These are phyloP conservation scores for Calonectria pseudoreteaudii DNA, from an alignment of 2,329 filamentous ascomycete species.

Conservation along the genomic window DNA sequence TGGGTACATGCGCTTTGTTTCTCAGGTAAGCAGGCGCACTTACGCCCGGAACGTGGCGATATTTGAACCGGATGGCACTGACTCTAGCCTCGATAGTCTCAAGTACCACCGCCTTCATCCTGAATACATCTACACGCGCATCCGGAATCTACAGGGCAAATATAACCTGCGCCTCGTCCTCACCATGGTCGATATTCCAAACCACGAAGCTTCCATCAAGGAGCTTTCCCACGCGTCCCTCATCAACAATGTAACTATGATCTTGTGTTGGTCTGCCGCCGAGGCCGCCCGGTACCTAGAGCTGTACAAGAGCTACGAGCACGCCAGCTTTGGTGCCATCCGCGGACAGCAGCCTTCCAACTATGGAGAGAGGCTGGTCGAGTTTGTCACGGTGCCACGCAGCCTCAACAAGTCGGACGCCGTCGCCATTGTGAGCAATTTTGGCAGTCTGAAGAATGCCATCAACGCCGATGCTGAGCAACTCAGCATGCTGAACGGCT, in stretches of 20 bases:
- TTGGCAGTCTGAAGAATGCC: conserved; percentile 88
- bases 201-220: conserved; percentile 89
- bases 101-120: conserved; percentile 98
- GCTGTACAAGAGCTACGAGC: conserved; percentile 93
- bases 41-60: neutral
- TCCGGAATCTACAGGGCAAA: conserved; percentile 84
- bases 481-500: conserved; percentile 85
- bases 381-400: conserved; percentile 91
- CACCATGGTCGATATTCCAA: conserved; percentile 93
- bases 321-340: conserved; percentile 84
- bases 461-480: conserved; percentile 91
- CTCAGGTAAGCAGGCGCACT: conserved; percentile 64
- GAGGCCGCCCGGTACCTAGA: conserved; percentile 96
- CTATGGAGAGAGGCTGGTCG: conserved; percentile 88
- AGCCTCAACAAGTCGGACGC: conserved; percentile 96
- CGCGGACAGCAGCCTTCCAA: conserved; percentile 84
- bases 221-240: conserved; percentile 93
- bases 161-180: conserved; percentile 90
- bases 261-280: conserved; percentile 93
- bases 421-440: conserved; percentile 88
- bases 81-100: conserved; percentile 61
- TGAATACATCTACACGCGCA: conserved; percentile 96
- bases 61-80: neutral
- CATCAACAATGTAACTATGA: conserved; percentile 91
- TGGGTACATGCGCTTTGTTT: conserved; percentile 91